Base-by-base conservation (phyloP, 148 eudicot genomes). In the Nepenthes mirabilis region DNA sequence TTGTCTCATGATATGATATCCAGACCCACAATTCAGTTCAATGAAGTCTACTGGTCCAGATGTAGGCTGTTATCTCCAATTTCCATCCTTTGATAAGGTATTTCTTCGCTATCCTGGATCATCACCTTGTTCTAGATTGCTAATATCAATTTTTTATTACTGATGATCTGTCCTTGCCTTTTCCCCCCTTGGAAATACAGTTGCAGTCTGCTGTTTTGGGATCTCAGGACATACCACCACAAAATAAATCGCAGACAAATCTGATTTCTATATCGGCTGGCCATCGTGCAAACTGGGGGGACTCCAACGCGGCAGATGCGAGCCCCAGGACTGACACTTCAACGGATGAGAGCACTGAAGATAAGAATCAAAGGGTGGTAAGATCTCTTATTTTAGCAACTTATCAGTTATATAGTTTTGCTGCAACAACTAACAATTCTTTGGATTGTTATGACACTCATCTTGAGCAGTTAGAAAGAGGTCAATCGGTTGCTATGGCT, bases 61-160 rank as follows among this genome's bases (percentile, higher is more conserved):
- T 14, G 68, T 53, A 54, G 79, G 69, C 65, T 59, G 77, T 57
- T 85, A 83, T 70, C 74, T 77, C 70, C 89, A 73, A 53, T 75
- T 82, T 75, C 81, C 73, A 35, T 66, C 83, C 61, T 81, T 72
- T 66, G 69, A 74, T 66, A 84, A 87, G 95, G 95, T 85, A 67
- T 55, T 52, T 33, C 48, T 9, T 14, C 11, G 52, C 52, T 49
- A 23, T 23, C 23, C 23, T 49, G 14, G 52, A 49, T 49, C 6
- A 8, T 40, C 45, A 40, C 45, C 4, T 40, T 3, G 45, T 40
- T 4, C 45, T 3, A 40, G 45, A 40, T 23, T 23, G 23, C 45
- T n/a, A 2, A 49, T 5, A 2, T 2, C 11, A 5, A 2, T 11
- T 2, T 11, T 11, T n/a, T 2, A 49, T n/a, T 49, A 10, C 12